These are phyloP conservation scores for Grosmannia serpens DNA, from an alignment of 2,329 filamentous ascomycete species.

Conservation along the genomic window DNA sequence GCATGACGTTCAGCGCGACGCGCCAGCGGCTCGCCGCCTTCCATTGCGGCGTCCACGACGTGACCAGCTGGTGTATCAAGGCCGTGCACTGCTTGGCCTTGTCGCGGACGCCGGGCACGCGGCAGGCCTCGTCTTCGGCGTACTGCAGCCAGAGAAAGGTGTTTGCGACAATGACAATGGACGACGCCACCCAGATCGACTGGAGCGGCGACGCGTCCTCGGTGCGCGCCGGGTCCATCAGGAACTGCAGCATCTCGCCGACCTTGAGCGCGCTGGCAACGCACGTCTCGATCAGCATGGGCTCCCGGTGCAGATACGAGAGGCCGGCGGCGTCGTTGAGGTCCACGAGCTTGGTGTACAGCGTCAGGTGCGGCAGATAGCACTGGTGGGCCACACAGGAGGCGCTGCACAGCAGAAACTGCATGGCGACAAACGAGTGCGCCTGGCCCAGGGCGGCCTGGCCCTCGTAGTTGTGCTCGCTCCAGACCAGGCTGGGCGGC, in stretches of 20 bases:
- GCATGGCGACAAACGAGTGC: constrained; percentile 13
- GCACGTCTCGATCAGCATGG: constrained; percentile 10
- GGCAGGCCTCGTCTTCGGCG: constrained; percentile 9
- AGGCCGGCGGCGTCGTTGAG: constrained; percentile 14
- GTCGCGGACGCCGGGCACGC: neutral
- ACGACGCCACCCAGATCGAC: constrained; percentile 13
- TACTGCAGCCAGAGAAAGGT: constrained; percentile 13
- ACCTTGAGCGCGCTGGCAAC: constrained; percentile 12
- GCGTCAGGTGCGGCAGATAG: constrained; percentile 14
- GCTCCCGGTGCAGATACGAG: constrained; percentile 13
- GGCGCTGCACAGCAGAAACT: constrained; percentile 14
- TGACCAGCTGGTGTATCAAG: constrained; percentile 7
- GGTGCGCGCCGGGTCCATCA: neutral
- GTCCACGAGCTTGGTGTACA: constrained; percentile 12
- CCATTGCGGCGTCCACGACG: constrained; percentile 10
- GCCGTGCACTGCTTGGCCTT: constrained; percentile 6
- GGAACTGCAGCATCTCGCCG: constrained; percentile 10
- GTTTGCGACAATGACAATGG: constrained; percentile 12
- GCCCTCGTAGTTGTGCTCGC: constrained; percentile 6
- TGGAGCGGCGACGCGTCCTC: constrained; percentile 1
- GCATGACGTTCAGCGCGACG: constrained; percentile 13
- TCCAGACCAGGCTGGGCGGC: constrained; percentile 10
- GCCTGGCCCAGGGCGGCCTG: constrained; percentile 12
- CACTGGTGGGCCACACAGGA: constrained; percentile 15
- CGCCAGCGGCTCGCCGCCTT: constrained; percentile 12